Evolutionary conservation across 2,329 filamentous ascomycete genomes (phyloP).

Genomic region (Tricladium varicosporioides): DNA sequence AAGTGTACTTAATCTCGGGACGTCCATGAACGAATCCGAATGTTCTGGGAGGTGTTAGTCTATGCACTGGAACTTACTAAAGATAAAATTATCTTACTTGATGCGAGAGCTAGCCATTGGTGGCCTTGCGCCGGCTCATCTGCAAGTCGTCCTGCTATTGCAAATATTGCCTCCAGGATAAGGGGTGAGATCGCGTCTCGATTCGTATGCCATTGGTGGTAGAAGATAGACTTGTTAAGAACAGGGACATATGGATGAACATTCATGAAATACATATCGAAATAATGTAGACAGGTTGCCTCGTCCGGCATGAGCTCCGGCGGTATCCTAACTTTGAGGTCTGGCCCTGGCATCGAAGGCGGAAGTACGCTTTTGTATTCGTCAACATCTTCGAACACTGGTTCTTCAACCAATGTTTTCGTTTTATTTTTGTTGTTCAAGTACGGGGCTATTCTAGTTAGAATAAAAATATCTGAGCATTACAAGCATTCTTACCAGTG

Average conservation of each 20-base stretch:
- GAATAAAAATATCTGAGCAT: no score
- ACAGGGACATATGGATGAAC: slow-evolving; percentile 94
- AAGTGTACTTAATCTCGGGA: slow-evolving; percentile 84
- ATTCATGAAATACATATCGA: slow-evolving; percentile 85
- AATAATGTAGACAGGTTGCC: slow-evolving; percentile 76
- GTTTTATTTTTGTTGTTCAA: slow-evolving; percentile 59
- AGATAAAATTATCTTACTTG: slow-evolving; percentile 51
- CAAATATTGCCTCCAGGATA: slow-evolving; percentile 86
- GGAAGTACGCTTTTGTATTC: slow-evolving; percentile 72
- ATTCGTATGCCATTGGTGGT: slow-evolving; percentile 84
- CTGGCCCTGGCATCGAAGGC: slow-evolving; percentile 63
- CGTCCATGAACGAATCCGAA: slow-evolving; percentile 89
- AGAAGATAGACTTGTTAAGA: slow-evolving; percentile 77
- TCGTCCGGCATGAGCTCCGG: slow-evolving; percentile 91
- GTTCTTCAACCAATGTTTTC: slow-evolving; percentile 54
- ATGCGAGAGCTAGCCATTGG: slow-evolving; percentile 89
- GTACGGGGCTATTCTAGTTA: slow-evolving; percentile 66
- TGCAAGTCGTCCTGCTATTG: slow-evolving; percentile 79
- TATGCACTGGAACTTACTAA: slow-evolving; percentile 5
- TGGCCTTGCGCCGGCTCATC: slow-evolving; percentile 82
- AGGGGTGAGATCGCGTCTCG: slow-evolving; percentile 84
- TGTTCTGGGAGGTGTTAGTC: slow-evolving; percentile 61
- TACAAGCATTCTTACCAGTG: slow-evolving; percentile 60
- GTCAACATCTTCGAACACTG: slow-evolving; percentile 67
- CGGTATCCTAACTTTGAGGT: slow-evolving; percentile 81